Conservation (phyloP, 2,329 filamentous ascomycete species). For the Neonectria magnoliae region DNA sequence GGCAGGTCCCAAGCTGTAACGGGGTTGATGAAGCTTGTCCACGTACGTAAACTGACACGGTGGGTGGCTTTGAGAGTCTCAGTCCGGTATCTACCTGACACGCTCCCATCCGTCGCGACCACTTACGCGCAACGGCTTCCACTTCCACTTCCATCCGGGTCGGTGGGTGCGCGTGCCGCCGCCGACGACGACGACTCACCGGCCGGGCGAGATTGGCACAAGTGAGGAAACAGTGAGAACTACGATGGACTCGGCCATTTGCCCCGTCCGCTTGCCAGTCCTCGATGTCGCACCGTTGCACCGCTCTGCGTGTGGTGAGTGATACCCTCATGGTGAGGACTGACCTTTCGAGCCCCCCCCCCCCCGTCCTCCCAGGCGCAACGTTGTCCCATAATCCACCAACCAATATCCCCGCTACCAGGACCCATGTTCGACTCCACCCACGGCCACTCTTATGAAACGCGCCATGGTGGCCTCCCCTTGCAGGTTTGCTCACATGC, state of each 20-base stretch:
- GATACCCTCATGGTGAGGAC: constrained; percentile 31
- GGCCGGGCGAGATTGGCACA: constrained; percentile 27
- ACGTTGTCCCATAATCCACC: constrained; percentile 17
- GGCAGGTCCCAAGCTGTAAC: constrained; percentile 7
- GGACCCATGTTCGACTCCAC: constrained; percentile 9
- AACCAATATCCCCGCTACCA: constrained; percentile 13
- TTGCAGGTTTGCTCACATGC: constrained; percentile 13
- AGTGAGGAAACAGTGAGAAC: background rate
- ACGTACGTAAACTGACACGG: constrained; percentile 17
- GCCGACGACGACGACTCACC: constrained; percentile 26
- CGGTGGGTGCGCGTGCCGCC: background rate
- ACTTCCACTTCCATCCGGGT: constrained; percentile 8
- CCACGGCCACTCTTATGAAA: constrained; percentile 19
- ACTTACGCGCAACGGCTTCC: background rate
- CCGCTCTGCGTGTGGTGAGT: constrained; percentile 2
- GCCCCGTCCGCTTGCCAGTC: constrained; percentile 6
- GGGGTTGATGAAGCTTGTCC: background rate
- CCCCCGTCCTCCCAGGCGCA: background rate
- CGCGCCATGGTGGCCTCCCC: constrained; percentile 25
- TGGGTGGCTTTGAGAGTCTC: constrained; percentile 5
- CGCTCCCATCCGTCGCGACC: constrained; percentile 21
- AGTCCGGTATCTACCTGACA: constrained; percentile 29
- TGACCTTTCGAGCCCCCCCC: no score
- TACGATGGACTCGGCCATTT: constrained; percentile 15
- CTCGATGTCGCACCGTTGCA: constrained; percentile 3